A percentile compares a stretch with the other conserved stretches of the same genome.
These are phyloP conservation scores for Penicillium salamii DNA, from an alignment of 495 filamentous ascomycete genomes.

Conservation along the genomic window DNA sequence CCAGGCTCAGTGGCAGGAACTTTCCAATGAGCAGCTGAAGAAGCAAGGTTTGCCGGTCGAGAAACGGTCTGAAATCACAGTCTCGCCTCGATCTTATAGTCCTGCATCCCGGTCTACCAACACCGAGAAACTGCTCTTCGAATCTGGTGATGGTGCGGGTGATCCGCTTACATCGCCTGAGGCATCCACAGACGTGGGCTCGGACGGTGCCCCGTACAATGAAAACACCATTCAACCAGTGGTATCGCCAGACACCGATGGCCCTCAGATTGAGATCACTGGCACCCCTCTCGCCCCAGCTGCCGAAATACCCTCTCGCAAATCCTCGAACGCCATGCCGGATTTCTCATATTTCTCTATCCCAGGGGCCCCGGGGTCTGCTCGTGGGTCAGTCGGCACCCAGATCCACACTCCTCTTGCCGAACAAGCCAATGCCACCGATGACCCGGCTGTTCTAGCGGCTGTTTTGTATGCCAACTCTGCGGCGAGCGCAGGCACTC, in stretches of 20 bases:
- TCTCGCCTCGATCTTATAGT: slow-evolving; percentile 42
- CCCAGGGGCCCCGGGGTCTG: slow-evolving; percentile 16
- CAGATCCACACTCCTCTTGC: slow-evolving; percentile 16
- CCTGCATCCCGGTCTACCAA: slow-evolving; percentile 17
- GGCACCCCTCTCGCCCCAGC: slow-evolving; percentile 18
- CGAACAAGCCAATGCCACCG: slow-evolving; percentile 13
- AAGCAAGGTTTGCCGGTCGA: slow-evolving; percentile 28
- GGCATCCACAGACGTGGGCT: slow-evolving; percentile 17
- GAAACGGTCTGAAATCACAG: slow-evolving; percentile 16
- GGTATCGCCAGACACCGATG: slow-evolving; percentile 38
- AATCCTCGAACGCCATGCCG: slow-evolving; percentile 38
- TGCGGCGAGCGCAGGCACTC: neutral
- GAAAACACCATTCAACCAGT: slow-evolving; percentile 40
- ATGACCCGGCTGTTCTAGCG: slow-evolving; percentile 32
- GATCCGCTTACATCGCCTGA: slow-evolving; percentile 21
- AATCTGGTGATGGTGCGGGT: neutral
- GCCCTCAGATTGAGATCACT: slow-evolving; percentile 42
- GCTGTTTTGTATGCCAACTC: slow-evolving; percentile 33
- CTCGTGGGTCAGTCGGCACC: slow-evolving; percentile 13
- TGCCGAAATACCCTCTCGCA: slow-evolving; percentile 27
- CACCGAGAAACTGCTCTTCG: slow-evolving; percentile 1
- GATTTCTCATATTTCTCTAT: slow-evolving; percentile 31
- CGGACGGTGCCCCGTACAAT: slow-evolving; percentile 22
- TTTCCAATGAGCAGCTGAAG: slow-evolving; percentile 53
- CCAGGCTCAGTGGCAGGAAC: slow-evolving; percentile 65